A percentile compares a stretch with the other conserved stretches of the same genome.
Evolutionary conservation across 192 early-diverging fungal species (phyloP).

Genomic region (Coemansia sp.): DNA sequence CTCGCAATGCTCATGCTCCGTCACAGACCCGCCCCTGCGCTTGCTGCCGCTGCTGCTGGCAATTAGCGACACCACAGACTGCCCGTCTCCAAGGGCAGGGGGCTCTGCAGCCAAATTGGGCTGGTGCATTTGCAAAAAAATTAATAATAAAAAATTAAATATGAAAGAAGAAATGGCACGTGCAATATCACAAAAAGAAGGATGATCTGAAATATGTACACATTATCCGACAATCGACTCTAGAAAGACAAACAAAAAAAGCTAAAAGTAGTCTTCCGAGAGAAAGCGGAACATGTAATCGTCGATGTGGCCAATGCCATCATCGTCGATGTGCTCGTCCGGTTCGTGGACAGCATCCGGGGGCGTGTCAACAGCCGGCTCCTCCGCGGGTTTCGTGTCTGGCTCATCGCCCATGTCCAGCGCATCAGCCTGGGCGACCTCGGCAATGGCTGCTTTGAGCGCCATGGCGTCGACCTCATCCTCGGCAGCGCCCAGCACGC

Average conservation of each 20-base stretch:
- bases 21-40: slow-evolving; percentile 15
- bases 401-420: slow-evolving; percentile 33
- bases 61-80: not conserved
- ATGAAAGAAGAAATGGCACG: not conserved
- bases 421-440: slow-evolving; percentile 43
- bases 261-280: slow-evolving; percentile 4
- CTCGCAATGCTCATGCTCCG: not conserved
- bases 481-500: slow-evolving; percentile 20
- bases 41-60: slow-evolving; percentile 20
- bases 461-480: slow-evolving; percentile 41
- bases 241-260: not conserved
- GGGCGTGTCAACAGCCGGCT: not conserved
- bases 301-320: slow-evolving; percentile 69
- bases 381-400: not conserved
- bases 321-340: slow-evolving; percentile 28
- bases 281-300: slow-evolving; percentile 70
- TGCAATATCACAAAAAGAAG: not conserved
- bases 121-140: not conserved
- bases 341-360: not conserved
- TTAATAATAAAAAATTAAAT: not conserved
- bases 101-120: not conserved
- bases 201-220: not conserved
- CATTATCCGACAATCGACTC: not conserved
- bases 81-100: not conserved
- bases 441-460: slow-evolving; percentile 26